Conservation (phyloP, 2,329 filamentous ascomycete species). For the Xylariaceae sp. region DNA sequence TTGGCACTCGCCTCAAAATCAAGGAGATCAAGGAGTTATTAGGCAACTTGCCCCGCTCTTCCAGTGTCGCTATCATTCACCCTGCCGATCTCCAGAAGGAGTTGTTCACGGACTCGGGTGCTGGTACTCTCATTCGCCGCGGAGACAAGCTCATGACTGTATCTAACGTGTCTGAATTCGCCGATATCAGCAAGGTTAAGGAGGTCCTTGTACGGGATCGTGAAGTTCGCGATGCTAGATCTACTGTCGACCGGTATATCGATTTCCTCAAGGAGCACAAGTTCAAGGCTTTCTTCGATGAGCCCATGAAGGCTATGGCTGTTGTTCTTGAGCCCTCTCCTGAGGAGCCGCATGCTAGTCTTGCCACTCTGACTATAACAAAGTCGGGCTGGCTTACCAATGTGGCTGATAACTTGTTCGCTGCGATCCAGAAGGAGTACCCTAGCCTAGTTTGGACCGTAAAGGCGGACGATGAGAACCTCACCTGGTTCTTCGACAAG, state of each 20-base stretch:
- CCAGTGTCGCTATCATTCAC: constrained; percentile 95
- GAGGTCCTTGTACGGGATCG: constrained; percentile 75
- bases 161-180: constrained; percentile 66
- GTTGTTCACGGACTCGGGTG: constrained; percentile 91
- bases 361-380: constrained; percentile 87
- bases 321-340: constrained; percentile 73
- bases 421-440: constrained; percentile 88
- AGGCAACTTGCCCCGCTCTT: constrained; percentile 80
- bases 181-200: constrained; percentile 72
- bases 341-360: constrained; percentile 65
- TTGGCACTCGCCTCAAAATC: constrained; percentile 94
- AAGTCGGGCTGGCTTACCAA: constrained; percentile 94
- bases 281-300: constrained; percentile 93
- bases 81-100: constrained; percentile 94
- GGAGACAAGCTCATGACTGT: constrained; percentile 83
- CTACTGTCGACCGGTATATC: constrained; percentile 82
- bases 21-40: constrained; percentile 94
- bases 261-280: constrained; percentile 68
- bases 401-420: constrained; percentile 91
- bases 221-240: constrained; percentile 72
- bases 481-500: constrained; percentile 98
- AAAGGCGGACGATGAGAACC: constrained; percentile 89
- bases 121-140: constrained; percentile 84
- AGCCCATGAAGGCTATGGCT: constrained; percentile 85
- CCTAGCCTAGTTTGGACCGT: constrained; percentile 94